Evolutionary conservation across 495 filamentous ascomycete species (phyloP), one percentile per base, ranked within the genome.

Genomic region (Penicillium diatomitis): DNA sequence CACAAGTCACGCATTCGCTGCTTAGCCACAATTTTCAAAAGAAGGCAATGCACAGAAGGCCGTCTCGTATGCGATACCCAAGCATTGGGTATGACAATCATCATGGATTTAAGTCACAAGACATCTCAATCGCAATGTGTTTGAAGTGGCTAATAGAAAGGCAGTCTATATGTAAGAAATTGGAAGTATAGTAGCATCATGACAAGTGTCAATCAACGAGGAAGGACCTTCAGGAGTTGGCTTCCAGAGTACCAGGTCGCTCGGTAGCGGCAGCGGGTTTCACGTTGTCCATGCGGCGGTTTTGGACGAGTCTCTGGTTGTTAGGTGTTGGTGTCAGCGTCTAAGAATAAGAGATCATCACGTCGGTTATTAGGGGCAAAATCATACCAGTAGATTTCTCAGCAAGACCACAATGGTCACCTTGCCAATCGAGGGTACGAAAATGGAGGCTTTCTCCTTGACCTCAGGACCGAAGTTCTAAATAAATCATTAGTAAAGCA

Each of bases 391-490:
- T 7, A 96, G 70, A 64, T 98, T 98, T 45, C 92, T 72, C 53
- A 96, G 73, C 50, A 98, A 68, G 10, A 97, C 82, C 8, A 90
- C 85, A 63, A 97, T 96, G 1, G 92, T 98, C 29, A 98, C 92
- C 71, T 96, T 98, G 46, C 92, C 92, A 58, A 94, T 94, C 3
- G 90, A 90, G 5, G 92, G 92, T 5, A 97, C 90, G 52, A 94
- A 98, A 57, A 98, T 90, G n/a, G 87, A 87, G 2, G 92, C 92
- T 70, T 87, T 90, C 60, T 94, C 85, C 69, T 92, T 95, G 40
- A 98, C 80, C 45, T 84, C 85, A 0, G 81, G 79, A 47, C 80
- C 83, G 66, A 98, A 98, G 70, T 98, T 98, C 76, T 85, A 32
- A 43, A 38, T 5, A 38, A 52, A 29, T 9, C 50, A 5, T 9